Evolutionary conservation across 2,329 filamentous ascomycete species (phyloP).

Genomic region (Trichoderma arundinaceum): DNA sequence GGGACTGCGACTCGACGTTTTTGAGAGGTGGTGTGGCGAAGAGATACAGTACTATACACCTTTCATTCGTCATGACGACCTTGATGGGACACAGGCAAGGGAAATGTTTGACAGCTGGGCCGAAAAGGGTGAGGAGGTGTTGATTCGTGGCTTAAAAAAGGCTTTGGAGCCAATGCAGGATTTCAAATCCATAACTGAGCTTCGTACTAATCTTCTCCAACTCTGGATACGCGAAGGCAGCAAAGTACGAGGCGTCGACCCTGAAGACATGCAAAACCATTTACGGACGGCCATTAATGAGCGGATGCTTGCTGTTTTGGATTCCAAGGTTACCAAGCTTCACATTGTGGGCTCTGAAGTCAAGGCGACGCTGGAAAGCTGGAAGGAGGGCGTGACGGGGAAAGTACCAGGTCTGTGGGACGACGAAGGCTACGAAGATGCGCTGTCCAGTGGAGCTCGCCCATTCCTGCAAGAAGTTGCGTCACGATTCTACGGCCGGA

Average conservation of each 20-base stretch:
- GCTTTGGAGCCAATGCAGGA: conserved; percentile 66
- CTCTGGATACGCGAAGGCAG: conserved; percentile 76
- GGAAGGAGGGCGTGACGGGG: conserved; percentile 61
- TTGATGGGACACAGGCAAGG: conserved; percentile 64
- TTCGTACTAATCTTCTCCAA: conserved; percentile 73
- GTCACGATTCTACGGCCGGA: conserved; percentile 73
- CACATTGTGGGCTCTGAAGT: conserved; percentile 69
- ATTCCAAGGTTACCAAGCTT: conserved; percentile 67
- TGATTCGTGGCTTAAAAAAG: conserved; percentile 66
- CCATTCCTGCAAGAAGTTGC: conserved; percentile 73
- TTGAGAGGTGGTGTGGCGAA: conserved; percentile 79
- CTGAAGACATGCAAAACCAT: conserved; percentile 69
- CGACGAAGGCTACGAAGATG: conserved; percentile 64
- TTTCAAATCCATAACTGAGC: conserved; percentile 70
- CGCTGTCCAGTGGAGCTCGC: conserved; percentile 68
- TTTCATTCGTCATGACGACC: conserved; percentile 82
- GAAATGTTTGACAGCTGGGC: conserved; percentile 70
- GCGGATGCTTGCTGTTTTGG: conserved; percentile 68
- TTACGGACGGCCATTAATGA: conserved; percentile 72
- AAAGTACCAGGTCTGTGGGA: conserved; percentile 70
- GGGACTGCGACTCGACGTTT: conserved; percentile 76
- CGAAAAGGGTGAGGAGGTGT: conserved; percentile 60
- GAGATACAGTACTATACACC: conserved; percentile 86
- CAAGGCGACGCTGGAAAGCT: conserved; percentile 63
- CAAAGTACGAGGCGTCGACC: conserved; percentile 69